Conservation (phyloP, 2,329 filamentous ascomycete species). For the Keithomyces neogunnii region DNA sequence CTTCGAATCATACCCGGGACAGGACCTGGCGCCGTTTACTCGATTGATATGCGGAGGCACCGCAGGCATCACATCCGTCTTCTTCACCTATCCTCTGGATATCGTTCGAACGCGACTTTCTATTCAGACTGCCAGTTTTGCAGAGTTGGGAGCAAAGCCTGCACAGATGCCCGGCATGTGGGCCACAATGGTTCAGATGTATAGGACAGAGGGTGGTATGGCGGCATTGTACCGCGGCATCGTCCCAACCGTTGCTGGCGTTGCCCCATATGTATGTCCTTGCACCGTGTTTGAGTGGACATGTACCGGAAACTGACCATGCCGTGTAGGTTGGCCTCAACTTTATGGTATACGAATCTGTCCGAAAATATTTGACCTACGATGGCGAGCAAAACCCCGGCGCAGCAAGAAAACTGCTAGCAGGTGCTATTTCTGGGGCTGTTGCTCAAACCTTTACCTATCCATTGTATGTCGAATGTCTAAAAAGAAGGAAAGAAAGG, state of each 20-base stretch:
- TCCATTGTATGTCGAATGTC: slow-evolving; percentile 66
- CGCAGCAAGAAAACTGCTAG: slow-evolving; percentile 71
- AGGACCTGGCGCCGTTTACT: slow-evolving; percentile 62
- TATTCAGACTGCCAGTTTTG: slow-evolving; percentile 96
- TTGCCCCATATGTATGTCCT: slow-evolving; percentile 74
- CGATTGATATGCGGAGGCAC: slow-evolving; percentile 84
- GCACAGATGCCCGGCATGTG: slow-evolving; percentile 86
- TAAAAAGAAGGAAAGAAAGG: background rate
- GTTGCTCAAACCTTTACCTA: slow-evolving; percentile 98
- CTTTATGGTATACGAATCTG: slow-evolving; percentile 96
- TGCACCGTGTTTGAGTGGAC: background rate
- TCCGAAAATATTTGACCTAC: slow-evolving; percentile 74
- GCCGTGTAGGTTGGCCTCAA: slow-evolving; percentile 74
- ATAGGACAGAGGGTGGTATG: slow-evolving; percentile 81
- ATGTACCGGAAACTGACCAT: slow-evolving; percentile 10
- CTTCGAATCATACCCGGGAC: slow-evolving; percentile 68
- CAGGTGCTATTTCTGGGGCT: slow-evolving; percentile 89
- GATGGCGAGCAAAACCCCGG: slow-evolving; percentile 81
- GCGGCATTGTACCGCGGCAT: slow-evolving; percentile 88
- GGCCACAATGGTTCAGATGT: slow-evolving; percentile 73
- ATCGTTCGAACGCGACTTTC: slow-evolving; percentile 94
- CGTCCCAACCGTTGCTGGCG: slow-evolving; percentile 85
- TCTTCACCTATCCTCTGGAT: slow-evolving; percentile 91
- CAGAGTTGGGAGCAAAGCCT: slow-evolving; percentile 56
- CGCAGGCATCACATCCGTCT: slow-evolving; percentile 91